A percentile compares a stretch with the other conserved stretches of the same genome.
These are phyloP conservation scores for Alternaria burnsii DNA, from an alignment of 2,329 filamentous ascomycete genomes.

Conservation along the genomic window DNA sequence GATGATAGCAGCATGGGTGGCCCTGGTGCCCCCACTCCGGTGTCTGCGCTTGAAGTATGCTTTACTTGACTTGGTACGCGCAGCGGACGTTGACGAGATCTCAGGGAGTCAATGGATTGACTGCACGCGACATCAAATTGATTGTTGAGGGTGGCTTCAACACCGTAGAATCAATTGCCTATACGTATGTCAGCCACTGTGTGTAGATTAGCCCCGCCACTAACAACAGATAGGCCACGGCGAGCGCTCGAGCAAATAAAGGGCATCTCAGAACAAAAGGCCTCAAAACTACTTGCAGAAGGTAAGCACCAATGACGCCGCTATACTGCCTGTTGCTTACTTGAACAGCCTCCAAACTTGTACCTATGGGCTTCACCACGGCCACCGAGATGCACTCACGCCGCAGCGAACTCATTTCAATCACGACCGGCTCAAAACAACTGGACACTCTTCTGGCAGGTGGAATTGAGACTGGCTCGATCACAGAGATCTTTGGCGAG, in stretches of 20 bases:
- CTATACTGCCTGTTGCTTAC: slow-evolving; percentile 6
- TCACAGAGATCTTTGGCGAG: slow-evolving; percentile 97
- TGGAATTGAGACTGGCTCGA: slow-evolving; percentile 94
- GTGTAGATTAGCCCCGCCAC: slow-evolving; percentile 11
- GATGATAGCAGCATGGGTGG: slow-evolving; percentile 74
- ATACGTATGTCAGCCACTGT: slow-evolving; percentile 68
- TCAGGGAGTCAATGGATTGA: slow-evolving; percentile 86
- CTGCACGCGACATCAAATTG: slow-evolving; percentile 94
- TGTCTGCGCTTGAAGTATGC: slow-evolving; percentile 83
- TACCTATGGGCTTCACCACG: slow-evolving; percentile 98
- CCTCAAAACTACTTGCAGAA: slow-evolving; percentile 87
- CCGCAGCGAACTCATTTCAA: slow-evolving; percentile 95
- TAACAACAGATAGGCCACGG: slow-evolving; percentile 62
- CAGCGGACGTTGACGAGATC: slow-evolving; percentile 5
- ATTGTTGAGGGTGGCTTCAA: slow-evolving; percentile 92
- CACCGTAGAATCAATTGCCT: slow-evolving; percentile 94
- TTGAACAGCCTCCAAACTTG: slow-evolving; percentile 82
- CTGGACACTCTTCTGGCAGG: slow-evolving; percentile 93
- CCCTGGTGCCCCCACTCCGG: slow-evolving; percentile 91
- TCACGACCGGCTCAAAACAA: slow-evolving; percentile 97
- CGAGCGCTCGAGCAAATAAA: slow-evolving; percentile 93
- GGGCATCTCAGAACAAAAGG: slow-evolving; percentile 97
- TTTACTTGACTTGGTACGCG: not conserved
- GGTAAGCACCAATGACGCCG: slow-evolving; percentile 62
- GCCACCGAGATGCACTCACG: slow-evolving; percentile 99